Conservation (phyloP, 768 basidiomycete genomes). For the Floccularia luteovirens region DNA sequence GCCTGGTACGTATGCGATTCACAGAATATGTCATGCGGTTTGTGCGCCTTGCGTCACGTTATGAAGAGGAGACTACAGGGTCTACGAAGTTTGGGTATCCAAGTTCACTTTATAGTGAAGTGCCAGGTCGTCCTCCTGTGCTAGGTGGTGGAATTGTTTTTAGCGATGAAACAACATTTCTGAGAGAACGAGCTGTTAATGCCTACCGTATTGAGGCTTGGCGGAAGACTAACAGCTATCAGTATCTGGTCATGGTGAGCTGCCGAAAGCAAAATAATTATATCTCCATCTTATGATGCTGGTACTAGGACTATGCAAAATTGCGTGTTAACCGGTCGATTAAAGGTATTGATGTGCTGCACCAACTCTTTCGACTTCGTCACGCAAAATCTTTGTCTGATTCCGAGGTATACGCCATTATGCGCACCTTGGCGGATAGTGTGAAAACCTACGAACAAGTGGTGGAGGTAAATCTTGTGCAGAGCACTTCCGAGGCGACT, state of each 20-base stretch:
- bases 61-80: constrained; percentile 82
- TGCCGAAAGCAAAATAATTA: too few relatives aligned
- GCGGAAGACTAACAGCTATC: constrained; percentile 78
- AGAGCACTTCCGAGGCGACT: background rate
- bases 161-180: constrained; percentile 55
- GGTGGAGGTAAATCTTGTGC: constrained; percentile 68
- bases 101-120: constrained; percentile 42
- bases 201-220: constrained; percentile 89
- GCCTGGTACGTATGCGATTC: constrained; percentile 80
- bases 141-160: constrained; percentile 84
- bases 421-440: constrained; percentile 62
- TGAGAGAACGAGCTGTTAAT: constrained; percentile 69
- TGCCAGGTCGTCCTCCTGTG: constrained; percentile 32
- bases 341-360: constrained; percentile 73
- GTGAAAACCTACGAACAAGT: constrained; percentile 83
- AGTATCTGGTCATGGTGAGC: constrained; percentile 59
- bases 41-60: constrained; percentile 81
- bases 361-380: constrained; percentile 81
- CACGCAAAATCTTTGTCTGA: constrained; percentile 66
- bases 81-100: constrained; percentile 72
- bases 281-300: constrained; percentile 7
- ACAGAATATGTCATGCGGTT: constrained; percentile 86
- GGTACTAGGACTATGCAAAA: constrained; percentile 59
- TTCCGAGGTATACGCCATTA: constrained; percentile 67
- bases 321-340: constrained; percentile 49